Evolutionary conservation across 768 basidiomycete species (phyloP).

Genomic region (Pulveroboletus sp.): DNA sequence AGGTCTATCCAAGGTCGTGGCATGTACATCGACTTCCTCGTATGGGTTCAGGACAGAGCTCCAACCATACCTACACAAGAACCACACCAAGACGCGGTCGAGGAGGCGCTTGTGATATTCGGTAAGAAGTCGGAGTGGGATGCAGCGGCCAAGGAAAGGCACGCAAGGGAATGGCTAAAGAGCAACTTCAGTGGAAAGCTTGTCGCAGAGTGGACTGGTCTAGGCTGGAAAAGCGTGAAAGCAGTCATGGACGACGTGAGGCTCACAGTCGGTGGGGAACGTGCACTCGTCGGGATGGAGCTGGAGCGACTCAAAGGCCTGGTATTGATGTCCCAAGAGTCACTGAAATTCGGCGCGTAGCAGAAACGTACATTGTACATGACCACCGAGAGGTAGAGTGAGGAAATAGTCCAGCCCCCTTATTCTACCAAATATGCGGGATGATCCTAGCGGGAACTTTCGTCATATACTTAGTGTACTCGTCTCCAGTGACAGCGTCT

Average conservation of each 20-base stretch:
- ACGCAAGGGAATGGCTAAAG: constrained; percentile 34
- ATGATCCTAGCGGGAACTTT: constrained; percentile 27
- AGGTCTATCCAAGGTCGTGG: constrained; percentile 43
- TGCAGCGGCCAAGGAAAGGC: constrained; percentile 27
- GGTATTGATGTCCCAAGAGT: constrained; percentile 34
- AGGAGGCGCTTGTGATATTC: constrained; percentile 50
- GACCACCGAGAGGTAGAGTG: background rate
- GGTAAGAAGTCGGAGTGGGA: constrained; percentile 48
- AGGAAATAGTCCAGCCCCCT: background rate
- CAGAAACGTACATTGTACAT: constrained; percentile 7
- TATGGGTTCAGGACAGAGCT: constrained; percentile 38
- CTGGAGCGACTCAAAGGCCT: constrained; percentile 38
- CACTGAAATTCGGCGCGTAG: constrained; percentile 17
- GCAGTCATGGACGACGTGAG: constrained; percentile 50
- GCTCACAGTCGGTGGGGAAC: constrained; percentile 41
- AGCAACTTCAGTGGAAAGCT: constrained; percentile 43
- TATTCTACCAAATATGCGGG: constrained; percentile 28
- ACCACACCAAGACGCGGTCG: constrained; percentile 22
- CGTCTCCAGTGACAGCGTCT: constrained; percentile 18
- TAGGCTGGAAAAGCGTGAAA: constrained; percentile 46
- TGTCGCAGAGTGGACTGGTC: constrained; percentile 52
- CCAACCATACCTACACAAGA: constrained; percentile 10
- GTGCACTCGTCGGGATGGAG: constrained; percentile 38
- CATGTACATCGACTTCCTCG: constrained; percentile 59
- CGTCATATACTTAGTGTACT: constrained; percentile 31